A percentile compares a stretch with the other conserved stretches of the same genome.
Conservation (phyloP, 768 basidiomycete species). For the Zangia roseola region DNA sequence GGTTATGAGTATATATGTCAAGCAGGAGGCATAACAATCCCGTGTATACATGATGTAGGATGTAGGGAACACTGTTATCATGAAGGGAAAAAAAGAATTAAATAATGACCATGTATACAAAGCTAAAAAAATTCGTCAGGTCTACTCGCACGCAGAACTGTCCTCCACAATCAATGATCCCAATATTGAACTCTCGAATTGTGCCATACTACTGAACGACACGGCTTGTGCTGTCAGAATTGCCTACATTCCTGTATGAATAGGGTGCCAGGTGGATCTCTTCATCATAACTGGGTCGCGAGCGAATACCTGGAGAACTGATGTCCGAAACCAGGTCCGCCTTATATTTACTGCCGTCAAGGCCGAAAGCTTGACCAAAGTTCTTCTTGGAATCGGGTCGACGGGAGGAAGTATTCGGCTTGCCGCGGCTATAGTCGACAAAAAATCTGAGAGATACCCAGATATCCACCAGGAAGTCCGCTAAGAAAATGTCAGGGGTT, state of each 20-base stretch:
- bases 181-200: not conserved
- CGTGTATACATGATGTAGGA: too few relatives aligned
- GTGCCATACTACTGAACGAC: not conserved
- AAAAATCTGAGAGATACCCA: slow-evolving; percentile 61
- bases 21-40: too few relatives aligned
- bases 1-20: too few relatives aligned
- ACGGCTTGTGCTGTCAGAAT: slow-evolving; percentile 7
- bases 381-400: slow-evolving; percentile 27
- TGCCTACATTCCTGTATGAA: slow-evolving; percentile 14
- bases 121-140: not conserved
- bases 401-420: slow-evolving; percentile 25
- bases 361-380: slow-evolving; percentile 42
- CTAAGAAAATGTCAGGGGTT: slow-evolving; percentile 32
- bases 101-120: not conserved
- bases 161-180: not conserved
- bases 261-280: slow-evolving; percentile 42
- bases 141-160: not conserved
- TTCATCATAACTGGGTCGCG: slow-evolving; percentile 39
- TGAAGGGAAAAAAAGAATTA: not conserved
- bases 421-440: slow-evolving; percentile 38
- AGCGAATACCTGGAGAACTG: slow-evolving; percentile 11
- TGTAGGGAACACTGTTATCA: too few relatives aligned
- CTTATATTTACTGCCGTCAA: slow-evolving; percentile 24
- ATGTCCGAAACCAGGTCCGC: slow-evolving; percentile 4
- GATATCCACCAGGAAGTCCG: slow-evolving; percentile 70